Conservation (phyloP, 495 filamentous ascomycete genomes). For the Aspergillus homomorphus region DNA sequence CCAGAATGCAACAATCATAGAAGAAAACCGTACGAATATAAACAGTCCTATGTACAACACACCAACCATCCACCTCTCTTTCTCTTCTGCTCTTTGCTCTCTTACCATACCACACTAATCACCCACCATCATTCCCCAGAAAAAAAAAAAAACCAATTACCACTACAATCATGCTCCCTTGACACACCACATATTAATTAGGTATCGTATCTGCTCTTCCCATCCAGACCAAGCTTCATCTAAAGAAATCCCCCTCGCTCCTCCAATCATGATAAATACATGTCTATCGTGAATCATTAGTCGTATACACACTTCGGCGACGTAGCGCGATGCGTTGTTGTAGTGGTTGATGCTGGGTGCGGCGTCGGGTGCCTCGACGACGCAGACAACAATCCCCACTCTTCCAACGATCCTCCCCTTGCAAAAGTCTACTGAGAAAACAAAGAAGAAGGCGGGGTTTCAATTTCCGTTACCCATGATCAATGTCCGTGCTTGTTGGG, state of each 20-base stretch:
- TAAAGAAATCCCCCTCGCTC: background rate
- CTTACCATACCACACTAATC: too few relatives aligned
- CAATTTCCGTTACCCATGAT: constrained; percentile 31
- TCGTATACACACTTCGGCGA: constrained; percentile 32
- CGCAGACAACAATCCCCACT: constrained; percentile 8
- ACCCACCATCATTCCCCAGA: too few relatives aligned
- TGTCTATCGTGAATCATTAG: constrained; percentile 49
- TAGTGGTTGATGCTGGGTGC: background rate
- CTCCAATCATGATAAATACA: constrained; percentile 34
- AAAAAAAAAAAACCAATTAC: too few relatives aligned
- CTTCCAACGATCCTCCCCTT: constrained; percentile 4
- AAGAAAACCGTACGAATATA: too few relatives aligned
- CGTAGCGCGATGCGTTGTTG: background rate
- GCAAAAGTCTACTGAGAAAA: constrained; percentile 1
- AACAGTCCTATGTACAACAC: too few relatives aligned
- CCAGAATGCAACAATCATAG: too few relatives aligned
- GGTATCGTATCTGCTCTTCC: background rate
- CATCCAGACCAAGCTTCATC: background rate
- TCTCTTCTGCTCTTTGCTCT: too few relatives aligned
- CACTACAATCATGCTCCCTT: too few relatives aligned
- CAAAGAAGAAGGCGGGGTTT: constrained; percentile 6
- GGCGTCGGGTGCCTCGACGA: background rate
- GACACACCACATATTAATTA: background rate
- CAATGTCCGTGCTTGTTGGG: constrained; percentile 42
- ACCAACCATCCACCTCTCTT: too few relatives aligned